A percentile compares a stretch with the other conserved stretches of the same genome.
phyloP scores from a whole-genome alignment of 345 rosid genomes.

The Pelargonium nanum region DNA sequence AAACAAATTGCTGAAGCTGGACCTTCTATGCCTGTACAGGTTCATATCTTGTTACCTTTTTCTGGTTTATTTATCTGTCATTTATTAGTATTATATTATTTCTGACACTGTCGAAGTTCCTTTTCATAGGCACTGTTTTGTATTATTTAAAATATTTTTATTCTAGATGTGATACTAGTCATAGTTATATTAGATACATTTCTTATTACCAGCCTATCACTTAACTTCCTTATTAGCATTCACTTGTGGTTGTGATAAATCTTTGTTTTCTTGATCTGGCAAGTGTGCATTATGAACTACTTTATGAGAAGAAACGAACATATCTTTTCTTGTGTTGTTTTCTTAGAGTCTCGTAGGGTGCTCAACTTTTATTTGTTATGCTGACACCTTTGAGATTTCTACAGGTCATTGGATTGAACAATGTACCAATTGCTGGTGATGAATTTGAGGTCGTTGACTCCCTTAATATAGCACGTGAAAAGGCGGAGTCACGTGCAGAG shows the following conservation, averaged over 20 bases:
- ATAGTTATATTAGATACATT: no score
- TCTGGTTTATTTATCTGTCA: not conserved
- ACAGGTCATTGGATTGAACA: conserved; percentile 84
- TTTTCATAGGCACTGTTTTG: no score
- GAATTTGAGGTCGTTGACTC: conserved; percentile 79
- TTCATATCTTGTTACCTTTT: conserved; percentile 19
- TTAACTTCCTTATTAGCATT: no score
- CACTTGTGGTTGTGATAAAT: no score
- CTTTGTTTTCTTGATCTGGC: no score
- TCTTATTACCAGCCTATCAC: no score
- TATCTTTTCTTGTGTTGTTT: no score
- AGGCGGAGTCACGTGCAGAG: conserved; percentile 64
- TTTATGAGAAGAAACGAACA: no score
- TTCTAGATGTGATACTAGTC: no score
- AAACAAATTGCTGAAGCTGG: conserved; percentile 78
- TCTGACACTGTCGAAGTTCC: not conserved
- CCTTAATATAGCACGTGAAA: conserved; percentile 82
- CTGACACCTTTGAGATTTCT: conserved; percentile 1
- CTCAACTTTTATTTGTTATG: not conserved
- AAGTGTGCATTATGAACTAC: no score
- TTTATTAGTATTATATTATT: no score
- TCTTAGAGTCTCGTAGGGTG: not conserved
- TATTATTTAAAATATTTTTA: no score
- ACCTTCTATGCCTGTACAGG: conserved; percentile 94
- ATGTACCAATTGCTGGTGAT: conserved; percentile 85